Conservation (phyloP, 345 rosid genomes). For the rapeseed (Brassica napus) region DNA sequence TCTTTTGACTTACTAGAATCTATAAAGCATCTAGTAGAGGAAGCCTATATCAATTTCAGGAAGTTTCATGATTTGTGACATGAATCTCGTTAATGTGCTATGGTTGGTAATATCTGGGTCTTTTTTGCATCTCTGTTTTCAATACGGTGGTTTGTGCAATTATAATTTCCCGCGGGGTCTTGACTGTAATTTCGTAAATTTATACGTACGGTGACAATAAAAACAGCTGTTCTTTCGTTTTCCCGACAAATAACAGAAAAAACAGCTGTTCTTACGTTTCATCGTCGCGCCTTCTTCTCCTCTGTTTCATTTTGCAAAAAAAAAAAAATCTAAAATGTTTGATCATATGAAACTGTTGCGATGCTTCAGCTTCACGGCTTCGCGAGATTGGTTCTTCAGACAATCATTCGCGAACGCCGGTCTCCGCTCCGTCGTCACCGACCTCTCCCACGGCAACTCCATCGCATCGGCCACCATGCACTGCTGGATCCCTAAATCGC, state of each 20-base stretch:
- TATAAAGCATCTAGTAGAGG: background rate
- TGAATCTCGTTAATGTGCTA: background rate
- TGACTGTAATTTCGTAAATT: background rate
- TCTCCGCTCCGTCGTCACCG: constrained; percentile 49
- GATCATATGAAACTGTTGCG: constrained; percentile 37
- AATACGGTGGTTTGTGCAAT: background rate
- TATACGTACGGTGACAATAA: constrained; percentile 1
- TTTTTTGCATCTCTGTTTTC: background rate
- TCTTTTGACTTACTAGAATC: background rate
- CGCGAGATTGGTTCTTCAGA: constrained; percentile 59
- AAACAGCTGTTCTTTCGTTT: constrained; percentile 3
- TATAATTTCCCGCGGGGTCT: background rate
- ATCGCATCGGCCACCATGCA: constrained; percentile 58
- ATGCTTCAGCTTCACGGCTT: constrained; percentile 67
- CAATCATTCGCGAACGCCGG: constrained; percentile 59
- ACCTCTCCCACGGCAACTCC: constrained; percentile 52
- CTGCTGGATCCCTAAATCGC: constrained; percentile 65
- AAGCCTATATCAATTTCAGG: background rate
- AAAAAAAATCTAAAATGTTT: constrained; percentile 22
- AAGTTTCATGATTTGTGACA: background rate
- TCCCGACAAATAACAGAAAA: constrained; percentile 8
- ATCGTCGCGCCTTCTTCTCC: background rate
- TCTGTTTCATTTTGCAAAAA: constrained; percentile 4
- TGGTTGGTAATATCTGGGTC: background rate
- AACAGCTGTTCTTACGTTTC: background rate